These are phyloP conservation scores for Tilletiopsis washingtonensis DNA, from an alignment of 1,284 basidiomycete genomes.

Conservation along the genomic window DNA sequence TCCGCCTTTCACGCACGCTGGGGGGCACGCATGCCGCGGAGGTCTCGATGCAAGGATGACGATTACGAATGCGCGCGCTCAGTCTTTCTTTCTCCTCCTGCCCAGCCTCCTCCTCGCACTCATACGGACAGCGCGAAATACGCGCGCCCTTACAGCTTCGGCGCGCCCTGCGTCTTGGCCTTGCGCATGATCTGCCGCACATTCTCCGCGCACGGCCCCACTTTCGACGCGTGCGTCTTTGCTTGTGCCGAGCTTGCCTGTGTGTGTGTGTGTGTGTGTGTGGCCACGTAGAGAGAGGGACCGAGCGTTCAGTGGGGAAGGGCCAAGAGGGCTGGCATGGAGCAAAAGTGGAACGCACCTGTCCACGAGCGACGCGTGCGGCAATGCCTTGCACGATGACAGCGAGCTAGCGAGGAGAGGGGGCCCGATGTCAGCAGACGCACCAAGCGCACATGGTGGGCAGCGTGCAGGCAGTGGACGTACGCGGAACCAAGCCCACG, in stretches of 20 bases:
- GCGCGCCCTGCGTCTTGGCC: not conserved
- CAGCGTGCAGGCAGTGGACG: constrained; percentile 32
- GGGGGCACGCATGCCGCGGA: too few species aligned
- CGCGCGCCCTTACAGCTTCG: too few species aligned
- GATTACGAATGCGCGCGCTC: too few species aligned
- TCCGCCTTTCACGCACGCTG: too few species aligned
- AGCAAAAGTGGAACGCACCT: constrained; percentile 47
- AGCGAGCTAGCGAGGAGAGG: constrained; percentile 53
- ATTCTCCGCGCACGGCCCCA: constrained; percentile 10
- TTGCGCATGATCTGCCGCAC: not conserved
- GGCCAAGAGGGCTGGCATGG: not conserved
- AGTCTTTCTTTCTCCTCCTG: too few species aligned
- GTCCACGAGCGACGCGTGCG: constrained; percentile 71
- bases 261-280: not conserved
- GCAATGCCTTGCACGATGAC: constrained; percentile 90
- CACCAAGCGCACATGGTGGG: not conserved
- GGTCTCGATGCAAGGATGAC: too few species aligned
- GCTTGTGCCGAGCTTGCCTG: constrained; percentile 64
- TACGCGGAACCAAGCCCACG: constrained; percentile 81
- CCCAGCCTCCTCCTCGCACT: too few species aligned
- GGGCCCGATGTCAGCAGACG: not conserved
- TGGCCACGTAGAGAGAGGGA: not conserved
- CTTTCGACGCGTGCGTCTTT: constrained; percentile 26
- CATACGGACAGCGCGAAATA: too few species aligned
- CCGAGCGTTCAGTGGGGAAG: not conserved